These are phyloP conservation scores for Bertia moriformis DNA, from an alignment of 2,329 filamentous ascomycete genomes.

Conservation along the genomic window DNA sequence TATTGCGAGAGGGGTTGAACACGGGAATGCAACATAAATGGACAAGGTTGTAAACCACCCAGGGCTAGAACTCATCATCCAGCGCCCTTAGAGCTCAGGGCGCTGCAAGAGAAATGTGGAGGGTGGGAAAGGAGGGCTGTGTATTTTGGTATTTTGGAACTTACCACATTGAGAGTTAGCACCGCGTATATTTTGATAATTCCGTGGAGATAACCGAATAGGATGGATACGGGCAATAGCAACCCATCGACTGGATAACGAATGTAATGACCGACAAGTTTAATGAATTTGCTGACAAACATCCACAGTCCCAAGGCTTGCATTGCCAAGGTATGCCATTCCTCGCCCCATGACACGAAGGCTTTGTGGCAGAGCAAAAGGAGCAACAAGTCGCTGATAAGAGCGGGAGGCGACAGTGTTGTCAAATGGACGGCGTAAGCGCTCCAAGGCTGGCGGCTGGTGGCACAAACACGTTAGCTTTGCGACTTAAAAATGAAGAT, in stretches of 20 bases:
- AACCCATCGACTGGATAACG: conserved; percentile 47
- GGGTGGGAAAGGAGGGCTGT: too few relatives aligned
- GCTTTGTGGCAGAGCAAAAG: conserved; percentile 32
- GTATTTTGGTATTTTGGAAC: conserved; percentile 11
- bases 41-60: too few relatives aligned
- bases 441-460: conserved; percentile 50
- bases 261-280: conserved; percentile 48
- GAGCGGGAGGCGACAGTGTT: conserved; percentile 47
- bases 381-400: conserved; percentile 37
- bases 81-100: too few relatives aligned
- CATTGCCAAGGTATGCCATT: conserved; percentile 20
- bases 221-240: conserved; percentile 41
- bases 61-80: too few relatives aligned
- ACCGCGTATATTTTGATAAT: conserved; percentile 51
- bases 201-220: conserved; percentile 54
- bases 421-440: conserved; percentile 54
- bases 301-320: conserved; percentile 31
- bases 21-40: too few relatives aligned
- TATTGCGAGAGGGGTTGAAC: too few relatives aligned
- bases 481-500: neutral
- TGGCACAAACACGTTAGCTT: neutral
- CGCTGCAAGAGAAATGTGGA: too few relatives aligned
- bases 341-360: conserved; percentile 20
- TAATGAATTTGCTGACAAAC: conserved; percentile 49
- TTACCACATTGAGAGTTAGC: conserved; percentile 41